Conservation (phyloP, 345 rosid species). For the Laguncularia racemosa region DNA sequence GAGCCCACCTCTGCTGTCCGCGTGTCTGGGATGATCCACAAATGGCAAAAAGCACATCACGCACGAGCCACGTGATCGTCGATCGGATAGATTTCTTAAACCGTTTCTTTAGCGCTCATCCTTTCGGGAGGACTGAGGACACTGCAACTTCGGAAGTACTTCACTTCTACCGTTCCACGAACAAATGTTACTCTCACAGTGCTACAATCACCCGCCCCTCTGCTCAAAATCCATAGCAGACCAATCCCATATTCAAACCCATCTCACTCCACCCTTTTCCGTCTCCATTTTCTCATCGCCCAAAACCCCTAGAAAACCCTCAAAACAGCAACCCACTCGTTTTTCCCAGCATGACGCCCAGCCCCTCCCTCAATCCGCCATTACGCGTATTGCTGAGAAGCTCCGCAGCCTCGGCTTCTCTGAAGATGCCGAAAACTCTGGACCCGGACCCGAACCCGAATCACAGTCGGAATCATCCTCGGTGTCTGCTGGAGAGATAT, state of each 20-base stretch:
- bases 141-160: neutral
- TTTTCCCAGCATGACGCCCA: constrained; percentile 19
- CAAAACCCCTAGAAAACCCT: constrained; percentile 16
- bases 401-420: constrained; percentile 82
- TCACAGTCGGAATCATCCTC: constrained; percentile 3
- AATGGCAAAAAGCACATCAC: too few relatives aligned
- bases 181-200: constrained; percentile 8
- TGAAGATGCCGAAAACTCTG: constrained; percentile 19
- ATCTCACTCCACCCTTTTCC: constrained; percentile 13
- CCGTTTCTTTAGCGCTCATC: too few relatives aligned
- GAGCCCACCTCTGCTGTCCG: too few relatives aligned
- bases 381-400: constrained; percentile 86
- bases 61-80: too few relatives aligned
- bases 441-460: constrained; percentile 3
- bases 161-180: neutral
- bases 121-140: too few relatives aligned
- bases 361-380: constrained; percentile 61
- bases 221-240: constrained; percentile 1
- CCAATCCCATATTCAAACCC: constrained; percentile 24
- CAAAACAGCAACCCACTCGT: constrained; percentile 1
- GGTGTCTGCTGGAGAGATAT: constrained; percentile 58
- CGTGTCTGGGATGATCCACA: too few relatives aligned
- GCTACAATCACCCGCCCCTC: constrained; percentile 1
- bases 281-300: constrained; percentile 6
- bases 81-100: too few relatives aligned